Evolutionary conservation across 2,329 filamentous ascomycete species (phyloP).

Genomic region (Stagonosporopsis cucurbitacearum): DNA sequence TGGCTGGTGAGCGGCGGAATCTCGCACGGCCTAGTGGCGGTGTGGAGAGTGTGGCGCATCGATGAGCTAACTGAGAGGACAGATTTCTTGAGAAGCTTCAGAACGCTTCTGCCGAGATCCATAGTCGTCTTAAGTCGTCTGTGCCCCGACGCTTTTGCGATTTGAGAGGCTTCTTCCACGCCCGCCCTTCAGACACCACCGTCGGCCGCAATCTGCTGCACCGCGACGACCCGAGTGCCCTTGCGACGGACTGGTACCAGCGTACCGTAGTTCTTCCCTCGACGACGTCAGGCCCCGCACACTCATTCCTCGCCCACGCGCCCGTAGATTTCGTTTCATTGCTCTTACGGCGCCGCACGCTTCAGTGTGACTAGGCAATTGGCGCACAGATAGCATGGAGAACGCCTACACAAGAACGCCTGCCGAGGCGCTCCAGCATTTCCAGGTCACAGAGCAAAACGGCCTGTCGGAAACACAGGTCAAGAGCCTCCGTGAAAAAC

Average conservation of each 20-base stretch:
- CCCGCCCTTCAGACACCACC: slow-evolving; percentile 1
- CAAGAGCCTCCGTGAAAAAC: slow-evolving; percentile 52
- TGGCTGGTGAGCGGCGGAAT: slow-evolving; percentile 15
- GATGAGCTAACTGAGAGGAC: slow-evolving; percentile 29
- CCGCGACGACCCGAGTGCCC: slow-evolving; percentile 15
- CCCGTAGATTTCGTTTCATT: not conserved
- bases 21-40: slow-evolving; percentile 13
- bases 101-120: slow-evolving; percentile 18
- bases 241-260: slow-evolving; percentile 5
- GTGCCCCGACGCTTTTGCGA: slow-evolving; percentile 6
- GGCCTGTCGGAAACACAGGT: slow-evolving; percentile 61
- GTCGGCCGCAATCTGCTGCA: slow-evolving; percentile 6
- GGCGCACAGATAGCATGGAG: slow-evolving; percentile 54
- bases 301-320: slow-evolving; percentile 8
- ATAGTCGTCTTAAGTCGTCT: slow-evolving; percentile 14
- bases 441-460: slow-evolving; percentile 58
- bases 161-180: slow-evolving; percentile 12
- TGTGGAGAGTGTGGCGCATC: slow-evolving; percentile 20
- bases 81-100: slow-evolving; percentile 31
- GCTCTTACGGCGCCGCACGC: not conserved
- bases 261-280: slow-evolving; percentile 11
- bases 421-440: slow-evolving; percentile 59
- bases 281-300: slow-evolving; percentile 15
- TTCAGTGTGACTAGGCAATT: not conserved
- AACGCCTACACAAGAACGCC: slow-evolving; percentile 59